Base-by-base conservation (phyloP, 164 flowering plant species). In the Santalum album region DNA sequence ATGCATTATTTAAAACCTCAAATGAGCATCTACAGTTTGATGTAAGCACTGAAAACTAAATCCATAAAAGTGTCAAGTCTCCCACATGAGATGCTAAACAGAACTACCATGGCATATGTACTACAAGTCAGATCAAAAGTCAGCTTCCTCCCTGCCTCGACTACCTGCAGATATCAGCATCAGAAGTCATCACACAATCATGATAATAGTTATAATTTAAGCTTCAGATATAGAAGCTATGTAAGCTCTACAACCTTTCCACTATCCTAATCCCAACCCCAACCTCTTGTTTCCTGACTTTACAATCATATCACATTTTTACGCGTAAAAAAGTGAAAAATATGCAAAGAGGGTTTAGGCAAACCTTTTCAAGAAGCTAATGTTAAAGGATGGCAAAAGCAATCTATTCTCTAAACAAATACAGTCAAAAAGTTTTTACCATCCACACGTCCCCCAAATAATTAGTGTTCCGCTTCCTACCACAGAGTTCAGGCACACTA, bases 141-240 rank as follows among this genome's bases (percentile, higher is more conserved):
- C 69, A 65, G 63, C 66, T 56, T 59, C 58, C 58, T 57, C 50
- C 61, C 60, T 35, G 34, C 54, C 16, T 43, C 17, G 16, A 40
- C 48, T 27, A 58, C 69, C 73, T 69, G 61, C 66, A 56, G 39
- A 26, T 18, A 21, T 24, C 14, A 25, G 20, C 16, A 6, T 9
- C 11, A 29, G 34, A 51, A 25, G n/a, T 51, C 20, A 49, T 43
- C 14, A 40, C 18, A 19, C n/a, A 10, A 2, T 14, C 23, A 49
- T 0, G n/a, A n/a, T n/a, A n/a, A n/a, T n/a, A n/a, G n/a, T n/a
- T n/a, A n/a, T n/a, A n/a, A n/a, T 17, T 17, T 12, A 3, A 10
- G 21, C 19, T 20, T 12, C 19, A 45, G 21, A 14, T 12, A 38
- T 29, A 38, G 15, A 14, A 38, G 42, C 42, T 38, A 9, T n/a